Conservation (phyloP, 306 rosid genomes). For the Amphicarpaea edgeworthii region DNA sequence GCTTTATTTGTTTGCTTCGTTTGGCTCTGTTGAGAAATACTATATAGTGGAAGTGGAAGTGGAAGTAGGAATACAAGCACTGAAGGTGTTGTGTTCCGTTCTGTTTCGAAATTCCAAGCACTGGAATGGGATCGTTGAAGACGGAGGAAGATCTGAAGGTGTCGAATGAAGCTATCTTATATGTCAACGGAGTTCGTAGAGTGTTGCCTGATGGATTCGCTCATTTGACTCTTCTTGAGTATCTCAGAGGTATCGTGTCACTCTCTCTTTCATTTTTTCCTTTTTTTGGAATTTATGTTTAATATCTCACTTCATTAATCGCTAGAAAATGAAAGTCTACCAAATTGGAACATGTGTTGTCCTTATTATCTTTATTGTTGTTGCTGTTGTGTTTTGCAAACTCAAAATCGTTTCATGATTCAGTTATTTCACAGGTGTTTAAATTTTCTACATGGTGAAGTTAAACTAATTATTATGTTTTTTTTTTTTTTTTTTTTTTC, state of each 20-base stretch:
- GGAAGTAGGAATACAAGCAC: neutral
- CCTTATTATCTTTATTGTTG: neutral
- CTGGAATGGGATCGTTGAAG: constrained; percentile 79
- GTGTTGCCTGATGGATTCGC: constrained; percentile 82
- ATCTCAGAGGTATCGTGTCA: constrained; percentile 87
- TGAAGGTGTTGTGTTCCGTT: neutral
- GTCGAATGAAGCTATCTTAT: constrained; percentile 61
- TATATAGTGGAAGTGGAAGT: neutral
- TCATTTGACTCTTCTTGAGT: constrained; percentile 88
- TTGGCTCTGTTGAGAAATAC: neutral
- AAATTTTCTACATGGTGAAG: constrained; percentile 32
- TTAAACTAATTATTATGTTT: constrained; percentile 37
- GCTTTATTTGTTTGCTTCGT: neutral
- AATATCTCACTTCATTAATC: neutral
- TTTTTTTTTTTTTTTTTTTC: no score
- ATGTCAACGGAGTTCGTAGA: constrained; percentile 78
- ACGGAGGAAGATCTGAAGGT: constrained; percentile 48
- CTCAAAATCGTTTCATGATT: neutral
- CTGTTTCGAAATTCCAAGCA: neutral
- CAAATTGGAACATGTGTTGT: neutral
- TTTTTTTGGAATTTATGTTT: neutral
- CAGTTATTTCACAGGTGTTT: neutral
- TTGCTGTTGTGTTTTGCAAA: neutral
- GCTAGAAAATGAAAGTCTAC: neutral
- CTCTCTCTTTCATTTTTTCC: neutral